Evolutionary conservation across 305 asterid species (phyloP).

Genomic region (Stenogyne calaminthoides): DNA sequence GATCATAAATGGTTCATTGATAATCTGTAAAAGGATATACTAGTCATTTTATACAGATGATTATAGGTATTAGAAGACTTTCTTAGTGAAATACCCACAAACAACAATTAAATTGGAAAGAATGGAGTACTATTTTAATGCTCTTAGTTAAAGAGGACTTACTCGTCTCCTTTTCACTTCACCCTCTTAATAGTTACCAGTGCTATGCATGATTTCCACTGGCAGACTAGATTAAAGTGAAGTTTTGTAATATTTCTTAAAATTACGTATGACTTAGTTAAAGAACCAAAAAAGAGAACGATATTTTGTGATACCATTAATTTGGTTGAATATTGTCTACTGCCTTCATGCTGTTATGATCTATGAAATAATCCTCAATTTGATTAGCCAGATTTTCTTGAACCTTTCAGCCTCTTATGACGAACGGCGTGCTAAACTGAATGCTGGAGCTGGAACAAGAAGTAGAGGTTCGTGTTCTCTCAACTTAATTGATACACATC

Average conservation of each 20-base stretch:
- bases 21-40: too few relatives aligned
- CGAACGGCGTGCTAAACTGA: slow-evolving; percentile 71
- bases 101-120: too few relatives aligned
- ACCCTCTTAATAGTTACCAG: too few relatives aligned
- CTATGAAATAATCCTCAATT: background rate
- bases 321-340: background rate
- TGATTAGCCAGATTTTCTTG: slow-evolving; percentile 22
- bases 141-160: too few relatives aligned
- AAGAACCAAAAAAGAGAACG: too few relatives aligned
- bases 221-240: background rate
- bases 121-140: too few relatives aligned
- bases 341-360: background rate
- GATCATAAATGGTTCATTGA: too few relatives aligned
- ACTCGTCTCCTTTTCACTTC: too few relatives aligned
- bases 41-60: too few relatives aligned
- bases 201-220: background rate
- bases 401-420: slow-evolving; percentile 83
- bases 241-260: background rate
- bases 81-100: too few relatives aligned
- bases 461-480: slow-evolving; percentile 1
- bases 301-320: background rate
- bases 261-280: slow-evolving; percentile 14
- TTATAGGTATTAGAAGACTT: too few relatives aligned
- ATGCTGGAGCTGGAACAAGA: slow-evolving; percentile 31
- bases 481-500: background rate